Base-by-base conservation (phyloP, 2,329 filamentous ascomycete species). In the Periconia macrospinosa region DNA sequence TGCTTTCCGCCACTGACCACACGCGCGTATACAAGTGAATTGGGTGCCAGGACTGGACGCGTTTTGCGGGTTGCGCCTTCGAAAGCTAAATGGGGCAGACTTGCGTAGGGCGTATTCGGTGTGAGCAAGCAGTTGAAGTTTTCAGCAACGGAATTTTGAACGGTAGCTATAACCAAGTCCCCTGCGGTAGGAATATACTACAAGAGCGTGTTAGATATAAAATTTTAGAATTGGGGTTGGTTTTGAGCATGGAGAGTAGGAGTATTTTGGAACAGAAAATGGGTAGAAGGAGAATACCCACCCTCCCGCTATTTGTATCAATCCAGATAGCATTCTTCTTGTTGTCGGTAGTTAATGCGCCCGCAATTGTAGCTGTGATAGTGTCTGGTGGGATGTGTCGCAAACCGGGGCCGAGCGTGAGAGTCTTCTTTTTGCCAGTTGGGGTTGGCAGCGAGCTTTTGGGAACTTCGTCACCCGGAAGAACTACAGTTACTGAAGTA, bases 1-100 rank as follows among this genome's bases (percentile, higher is more conserved):
- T 73, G 66, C 45, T 61, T 65, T 41, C 63, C 61, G 17, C 90
- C 88, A 41, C 88, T 84, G 27, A 84, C 80, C 42, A 99, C 86
- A 57, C 93, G 89, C 37, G 92, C 93, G 76, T 97, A 97, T 35
- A 97, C 91, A 27, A 97, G 78, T 49, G 91, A 86, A 37, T 91
- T 91, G 14, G 85, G 69, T 27, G 81, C 79, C 42, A 97, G 83
- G 59, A 90, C 82, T 0, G 94, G 94, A 1, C 92, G 83, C 2
- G 91, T 96, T 78, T 97, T 97, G 75, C 92, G 94, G 43, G 89
- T 91, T 17, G 92, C 94, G 58, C 87, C 86, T 75, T 97, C 93
- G 72, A 99, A 99, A n/a, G 92, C 86, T 18, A 97, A 82, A 61
- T 96, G 90, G 0, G 90, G 91, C 1, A 97, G 85, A 17, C 90